A percentile compares a stretch with the other conserved stretches of the same genome.
phyloP scores from a whole-genome alignment of 2,329 filamentous ascomycete genomes.

The Cytospora paraplurivora region DNA sequence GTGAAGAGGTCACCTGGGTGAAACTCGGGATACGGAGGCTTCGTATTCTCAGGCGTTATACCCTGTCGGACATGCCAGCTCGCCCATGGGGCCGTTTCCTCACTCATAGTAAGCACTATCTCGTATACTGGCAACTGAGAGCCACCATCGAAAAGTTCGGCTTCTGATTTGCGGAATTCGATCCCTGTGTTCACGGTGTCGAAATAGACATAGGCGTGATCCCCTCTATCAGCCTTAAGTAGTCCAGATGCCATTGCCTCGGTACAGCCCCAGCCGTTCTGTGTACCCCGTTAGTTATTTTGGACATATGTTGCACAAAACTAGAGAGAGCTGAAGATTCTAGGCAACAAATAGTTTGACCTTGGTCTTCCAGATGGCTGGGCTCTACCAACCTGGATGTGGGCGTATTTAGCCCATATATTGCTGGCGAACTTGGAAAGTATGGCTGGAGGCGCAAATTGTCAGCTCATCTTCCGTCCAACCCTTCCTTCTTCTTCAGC shows the following conservation, averaged over 20 bases:
- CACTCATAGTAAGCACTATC: conserved; percentile 29
- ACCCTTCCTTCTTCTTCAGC: too few species aligned
- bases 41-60: conserved; percentile 13
- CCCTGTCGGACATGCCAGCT: conserved; percentile 23
- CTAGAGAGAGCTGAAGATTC: too few species aligned
- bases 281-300: conserved; percentile 2
- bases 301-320: not conserved
- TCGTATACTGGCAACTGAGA: conserved; percentile 27
- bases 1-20: conserved; percentile 31
- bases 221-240: conserved; percentile 25
- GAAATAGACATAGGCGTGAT: conserved; percentile 30
- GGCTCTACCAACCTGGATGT: conserved; percentile 16
- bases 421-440: conserved; percentile 21
- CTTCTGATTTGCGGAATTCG: conserved; percentile 26
- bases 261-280: conserved; percentile 29
- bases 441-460: conserved; percentile 5
- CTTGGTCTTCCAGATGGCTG: not conserved
- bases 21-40: conserved; percentile 22
- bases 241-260: conserved; percentile 25
- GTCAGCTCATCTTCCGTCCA: conserved; percentile 2
- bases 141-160: conserved; percentile 24
- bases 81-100: conserved; percentile 26
- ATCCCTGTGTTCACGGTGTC: conserved; percentile 29
- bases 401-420: conserved; percentile 17
- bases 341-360: not conserved